Conservation (phyloP, 1,284 basidiomycete genomes). For the Apiotrichum domesticum region DNA sequence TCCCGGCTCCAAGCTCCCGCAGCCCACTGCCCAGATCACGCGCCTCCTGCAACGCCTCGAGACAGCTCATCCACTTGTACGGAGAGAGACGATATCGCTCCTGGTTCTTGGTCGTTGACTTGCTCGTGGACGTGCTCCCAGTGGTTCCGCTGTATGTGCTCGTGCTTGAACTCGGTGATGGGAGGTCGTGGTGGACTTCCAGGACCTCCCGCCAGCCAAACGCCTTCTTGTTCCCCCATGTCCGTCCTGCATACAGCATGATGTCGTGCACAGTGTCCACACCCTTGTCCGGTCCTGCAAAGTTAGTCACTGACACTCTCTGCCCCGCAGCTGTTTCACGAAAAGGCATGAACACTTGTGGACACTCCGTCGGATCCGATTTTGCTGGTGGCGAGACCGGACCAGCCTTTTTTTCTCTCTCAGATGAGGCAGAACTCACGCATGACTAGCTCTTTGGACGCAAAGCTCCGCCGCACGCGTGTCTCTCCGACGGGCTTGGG, state of each 20-base stretch:
- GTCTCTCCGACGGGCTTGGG: slow-evolving; percentile 55
- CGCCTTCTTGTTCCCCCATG: slow-evolving; percentile 64
- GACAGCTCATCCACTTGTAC: slow-evolving; percentile 70
- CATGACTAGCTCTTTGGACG: slow-evolving; percentile 63
- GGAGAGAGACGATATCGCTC: slow-evolving; percentile 89
- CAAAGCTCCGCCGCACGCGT: slow-evolving; percentile 61
- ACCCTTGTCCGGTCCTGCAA: slow-evolving; percentile 63
- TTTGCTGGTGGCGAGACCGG: too few relatives aligned
- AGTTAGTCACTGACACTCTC: too few relatives aligned
- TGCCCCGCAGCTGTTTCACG: too few relatives aligned
- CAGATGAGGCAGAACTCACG: slow-evolving; percentile 37
- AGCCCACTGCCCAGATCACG: slow-evolving; percentile 66
- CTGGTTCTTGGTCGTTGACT: slow-evolving; percentile 50
- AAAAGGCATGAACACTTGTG: background rate
- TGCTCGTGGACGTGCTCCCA: background rate
- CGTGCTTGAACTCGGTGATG: background rate
- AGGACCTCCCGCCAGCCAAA: slow-evolving; percentile 75
- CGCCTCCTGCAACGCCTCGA: slow-evolving; percentile 61
- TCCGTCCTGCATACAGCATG: slow-evolving; percentile 64
- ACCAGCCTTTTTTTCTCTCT: background rate
- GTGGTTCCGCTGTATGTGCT: slow-evolving; percentile 62
- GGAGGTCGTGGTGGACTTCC: slow-evolving; percentile 52
- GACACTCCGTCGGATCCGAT: too few relatives aligned
- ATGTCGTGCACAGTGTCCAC: slow-evolving; percentile 78
- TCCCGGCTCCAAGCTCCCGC: slow-evolving; percentile 62